Base-by-base conservation (phyloP, 2,329 filamentous ascomycete genomes). In the Seiridium unicorne region DNA sequence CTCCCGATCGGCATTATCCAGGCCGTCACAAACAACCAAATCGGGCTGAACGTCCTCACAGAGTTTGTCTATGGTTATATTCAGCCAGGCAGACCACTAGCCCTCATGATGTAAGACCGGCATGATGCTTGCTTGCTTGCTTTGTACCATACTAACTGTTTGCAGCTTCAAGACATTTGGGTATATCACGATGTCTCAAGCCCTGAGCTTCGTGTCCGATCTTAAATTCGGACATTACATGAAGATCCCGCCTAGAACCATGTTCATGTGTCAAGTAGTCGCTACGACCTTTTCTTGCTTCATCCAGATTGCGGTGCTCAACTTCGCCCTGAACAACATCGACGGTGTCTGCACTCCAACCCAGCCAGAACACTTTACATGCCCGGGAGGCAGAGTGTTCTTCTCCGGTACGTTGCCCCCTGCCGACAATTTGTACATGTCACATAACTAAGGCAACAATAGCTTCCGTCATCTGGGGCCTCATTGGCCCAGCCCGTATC, bases 61-160 rank as follows among this genome's bases (percentile, higher is more conserved):
- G 89, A 91, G 74, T 91, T 92, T 64, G 77, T 93, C 3, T 86
- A 87, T 61, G 90, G 90, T 1, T 92, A 92, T 68, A 89, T 92
- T 67, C 88, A 91, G 63, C 89, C 89, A 0, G 90, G 90, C 2
- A 77, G 84, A 5, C 89, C 90, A 0, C 76, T 92, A 58, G 89
- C 87, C 0, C 83, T 92, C 62, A 92, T 93, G 89, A 80, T 92
- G 77, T 90, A 70, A 65, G 77, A 68, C 31, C 5, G 6, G 8
- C 4, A 7, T 44, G 13, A 42, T 42, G 13, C 7, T 11, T 32
- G 13, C 11, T 3, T 11, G 31, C 2, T 35, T 31, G 2, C 3
- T 26, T 3, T 31, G n/a, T 7, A 31, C 48, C 10, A 68, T 73
- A 55, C 73, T 57, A 3, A 1, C 3, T 13, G 11, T n/a, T 32